Evolutionary conservation across 2,329 filamentous ascomycete species (phyloP), one percentile per base, ranked within the genome.

Genomic region (Aspergillus viridinutans): DNA sequence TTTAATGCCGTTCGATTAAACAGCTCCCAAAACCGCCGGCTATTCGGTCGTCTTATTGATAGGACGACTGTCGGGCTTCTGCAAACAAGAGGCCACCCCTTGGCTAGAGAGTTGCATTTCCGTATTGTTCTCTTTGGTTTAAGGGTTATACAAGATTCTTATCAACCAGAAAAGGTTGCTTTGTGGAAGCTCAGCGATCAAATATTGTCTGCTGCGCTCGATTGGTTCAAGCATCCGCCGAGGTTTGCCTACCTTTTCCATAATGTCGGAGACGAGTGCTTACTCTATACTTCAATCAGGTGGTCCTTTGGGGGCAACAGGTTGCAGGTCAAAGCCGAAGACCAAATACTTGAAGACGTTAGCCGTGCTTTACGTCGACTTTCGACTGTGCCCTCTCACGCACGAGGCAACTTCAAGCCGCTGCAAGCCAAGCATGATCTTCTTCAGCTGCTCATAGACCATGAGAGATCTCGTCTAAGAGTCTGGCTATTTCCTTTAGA

Each of bases 301-400:
- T 99, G 94, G 93, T 96, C 94, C 0, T 97, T 94, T 74, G 94
- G 94, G 56, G 94, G 93, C 66, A 99, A 97, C 70, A 84, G 90
- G 50, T 78, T 99, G 17, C 94, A 99, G 71, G 80, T 97, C 52
- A 97, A 96, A 78, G 93, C 95, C 0, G 94, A 99, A 74, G 85
- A 91, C 35, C 88, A 89, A 63, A 79, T 96, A 20, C 82, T 97
- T 42, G 82, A 83, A 6, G 92, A 97, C 69, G 86, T 97, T 38
- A 79, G 87, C 50, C 72, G 76, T 10, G 83, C 86, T 14, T 76
- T 99, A 59, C 85, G 86, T 60, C 80, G 78, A 2, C 82, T 92
- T 10, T 79, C 83, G 1, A 79, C 79, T 58, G 83, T 90, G 38
- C 87, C 85, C 3, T 70, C 71, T 55, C 66, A 72, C 14, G 65